Percentiles rank a stretch among this genome's conserved stretches.
Conservation (phyloP, 768 basidiomycete genomes). For the Antrodiella citrinella region DNA sequence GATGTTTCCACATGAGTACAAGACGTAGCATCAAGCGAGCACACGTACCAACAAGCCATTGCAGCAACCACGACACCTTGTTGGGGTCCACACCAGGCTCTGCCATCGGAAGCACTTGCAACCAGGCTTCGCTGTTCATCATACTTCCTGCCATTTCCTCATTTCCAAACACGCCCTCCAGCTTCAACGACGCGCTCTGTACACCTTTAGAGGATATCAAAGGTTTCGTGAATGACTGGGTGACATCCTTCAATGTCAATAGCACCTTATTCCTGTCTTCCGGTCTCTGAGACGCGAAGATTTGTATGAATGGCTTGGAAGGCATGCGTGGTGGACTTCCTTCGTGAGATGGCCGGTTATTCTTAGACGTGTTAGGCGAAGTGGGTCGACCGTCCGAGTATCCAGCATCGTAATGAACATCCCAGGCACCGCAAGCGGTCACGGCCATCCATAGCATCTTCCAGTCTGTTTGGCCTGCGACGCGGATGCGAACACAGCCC, state of each 20-base stretch:
- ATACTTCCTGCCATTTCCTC: constrained; percentile 64
- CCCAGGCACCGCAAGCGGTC: constrained; percentile 37
- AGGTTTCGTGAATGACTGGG: constrained; percentile 90
- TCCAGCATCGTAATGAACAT: constrained; percentile 17
- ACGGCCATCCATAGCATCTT: constrained; percentile 84
- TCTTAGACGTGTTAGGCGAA: constrained; percentile 17
- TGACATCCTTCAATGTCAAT: constrained; percentile 59
- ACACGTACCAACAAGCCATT: constrained; percentile 75
- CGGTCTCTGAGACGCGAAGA: constrained; percentile 56
- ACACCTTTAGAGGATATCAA: constrained; percentile 92
- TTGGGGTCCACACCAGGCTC: constrained; percentile 58
- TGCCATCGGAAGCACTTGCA: constrained; percentile 89
- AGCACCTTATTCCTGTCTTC: constrained; percentile 70
- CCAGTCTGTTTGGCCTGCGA: constrained; percentile 99
- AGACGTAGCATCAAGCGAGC: too few species aligned
- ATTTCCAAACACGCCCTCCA: constrained; percentile 79
- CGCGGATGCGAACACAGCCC: constrained; percentile 83
- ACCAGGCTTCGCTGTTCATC: constrained; percentile 73
- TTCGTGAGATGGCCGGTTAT: constrained; percentile 56
- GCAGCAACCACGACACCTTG: constrained; percentile 77
- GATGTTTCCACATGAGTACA: background rate
- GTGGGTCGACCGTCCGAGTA: constrained; percentile 15
- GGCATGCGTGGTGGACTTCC: constrained; percentile 18
- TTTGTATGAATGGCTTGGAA: constrained; percentile 36
- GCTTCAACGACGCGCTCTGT: constrained; percentile 88